phyloP scores from a whole-genome alignment of 805 yeast genomes.

The Wickerhamiella azymoides region DNA sequence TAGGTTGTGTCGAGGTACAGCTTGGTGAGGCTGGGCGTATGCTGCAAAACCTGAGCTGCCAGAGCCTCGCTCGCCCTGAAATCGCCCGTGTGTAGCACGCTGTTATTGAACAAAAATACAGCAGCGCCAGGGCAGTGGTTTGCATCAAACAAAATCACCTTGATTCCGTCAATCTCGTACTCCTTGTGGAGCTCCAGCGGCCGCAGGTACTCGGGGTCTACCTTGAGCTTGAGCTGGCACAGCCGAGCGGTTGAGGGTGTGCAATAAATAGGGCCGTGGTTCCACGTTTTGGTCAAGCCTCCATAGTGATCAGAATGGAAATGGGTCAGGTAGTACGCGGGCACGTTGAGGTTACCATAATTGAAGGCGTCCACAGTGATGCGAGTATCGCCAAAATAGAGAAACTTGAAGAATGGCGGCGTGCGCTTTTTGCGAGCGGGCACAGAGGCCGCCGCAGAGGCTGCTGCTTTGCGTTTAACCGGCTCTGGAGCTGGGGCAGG shows the following conservation, averaged over 20 bases:
- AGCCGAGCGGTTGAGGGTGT: slow-evolving; percentile 55
- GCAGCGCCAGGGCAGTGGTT: slow-evolving; percentile 97
- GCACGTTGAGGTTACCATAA: slow-evolving; percentile 24
- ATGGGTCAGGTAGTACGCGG: slow-evolving; percentile 35
- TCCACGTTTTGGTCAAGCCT: slow-evolving; percentile 70
- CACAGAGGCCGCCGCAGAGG: neutral
- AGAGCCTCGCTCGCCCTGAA: slow-evolving; percentile 55
- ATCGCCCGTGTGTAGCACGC: slow-evolving; percentile 76
- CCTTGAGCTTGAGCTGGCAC: slow-evolving; percentile 39
- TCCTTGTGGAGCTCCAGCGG: slow-evolving; percentile 32
- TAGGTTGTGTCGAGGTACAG: slow-evolving; percentile 88
- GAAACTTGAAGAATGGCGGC: slow-evolving; percentile 24
- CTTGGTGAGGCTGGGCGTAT: slow-evolving; percentile 21
- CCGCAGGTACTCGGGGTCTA: slow-evolving; percentile 32
- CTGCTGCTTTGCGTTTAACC: neutral
- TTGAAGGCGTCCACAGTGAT: slow-evolving; percentile 29
- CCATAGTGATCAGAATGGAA: slow-evolving; percentile 93
- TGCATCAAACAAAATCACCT: slow-evolving; percentile 61
- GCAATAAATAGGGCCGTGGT: slow-evolving; percentile 55
- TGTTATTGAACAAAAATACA: slow-evolving; percentile 52
- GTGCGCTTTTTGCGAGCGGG: neutral
- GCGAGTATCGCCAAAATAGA: slow-evolving; percentile 19
- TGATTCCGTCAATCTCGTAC: slow-evolving; percentile 30
- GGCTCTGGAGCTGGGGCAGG: neutral
- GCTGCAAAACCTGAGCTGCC: slow-evolving; percentile 22